Evolutionary conservation across 768 basidiomycete species (phyloP).

Genomic region (Lactarius indigo): DNA sequence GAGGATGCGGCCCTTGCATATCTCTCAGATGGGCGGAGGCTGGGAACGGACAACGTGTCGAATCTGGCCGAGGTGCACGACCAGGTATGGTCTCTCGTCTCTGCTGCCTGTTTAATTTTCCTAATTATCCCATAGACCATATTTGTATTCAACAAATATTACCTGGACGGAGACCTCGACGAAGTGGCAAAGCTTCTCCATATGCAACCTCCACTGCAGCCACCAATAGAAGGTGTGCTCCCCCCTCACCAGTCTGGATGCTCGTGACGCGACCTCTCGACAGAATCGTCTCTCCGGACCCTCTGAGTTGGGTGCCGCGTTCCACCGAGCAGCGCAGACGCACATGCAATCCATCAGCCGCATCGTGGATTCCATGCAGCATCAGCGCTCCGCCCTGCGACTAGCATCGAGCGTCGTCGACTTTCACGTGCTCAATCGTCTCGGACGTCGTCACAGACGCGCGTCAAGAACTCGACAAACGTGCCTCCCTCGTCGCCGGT

Average conservation of each 20-base stretch:
- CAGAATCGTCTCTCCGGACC: constrained; percentile 63
- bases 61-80: constrained; percentile 70
- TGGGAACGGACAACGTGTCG: constrained; percentile 69
- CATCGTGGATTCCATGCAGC: constrained; percentile 47
- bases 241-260: neutral
- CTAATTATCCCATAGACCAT: constrained; percentile 46
- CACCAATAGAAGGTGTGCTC: constrained; percentile 60
- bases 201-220: constrained; percentile 57
- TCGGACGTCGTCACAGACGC: constrained; percentile 57
- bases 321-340: constrained; percentile 54
- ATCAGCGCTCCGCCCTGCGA: constrained; percentile 65
- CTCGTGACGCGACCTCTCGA: neutral
- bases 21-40: constrained; percentile 70
- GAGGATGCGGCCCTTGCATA: constrained; percentile 69
- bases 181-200: constrained; percentile 59
- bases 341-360: constrained; percentile 61
- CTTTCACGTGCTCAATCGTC: constrained; percentile 63
- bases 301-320: constrained; percentile 59
- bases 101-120: too few species aligned
- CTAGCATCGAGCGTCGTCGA: constrained; percentile 70
- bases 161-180: constrained; percentile 64
- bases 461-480: constrained; percentile 63
- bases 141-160: constrained; percentile 80
- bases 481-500: constrained; percentile 55
- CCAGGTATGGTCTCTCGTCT: constrained; percentile 45